Evolutionary conservation across 2,329 filamentous ascomycete species (phyloP).

Genomic region (Penicillium decumbens): DNA sequence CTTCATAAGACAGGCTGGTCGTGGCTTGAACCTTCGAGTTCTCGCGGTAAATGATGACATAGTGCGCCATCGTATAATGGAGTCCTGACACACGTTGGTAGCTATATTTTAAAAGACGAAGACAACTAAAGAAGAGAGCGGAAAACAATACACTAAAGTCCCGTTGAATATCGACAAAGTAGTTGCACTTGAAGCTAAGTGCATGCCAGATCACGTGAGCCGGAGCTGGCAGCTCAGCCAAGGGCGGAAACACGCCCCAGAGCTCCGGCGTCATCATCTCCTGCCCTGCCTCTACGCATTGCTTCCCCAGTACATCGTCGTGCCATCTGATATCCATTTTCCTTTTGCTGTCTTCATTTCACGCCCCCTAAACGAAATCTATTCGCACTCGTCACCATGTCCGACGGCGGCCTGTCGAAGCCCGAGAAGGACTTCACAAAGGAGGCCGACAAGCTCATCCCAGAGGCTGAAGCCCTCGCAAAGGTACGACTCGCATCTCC

Average conservation of each 20-base stretch:
- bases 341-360: not conserved
- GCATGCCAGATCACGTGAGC: constrained; percentile 26
- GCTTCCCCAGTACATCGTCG: not conserved
- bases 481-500: constrained; percentile 56
- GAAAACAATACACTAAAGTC: not conserved
- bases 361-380: constrained; percentile 7
- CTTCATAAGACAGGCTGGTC: not conserved
- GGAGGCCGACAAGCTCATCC: constrained; percentile 86
- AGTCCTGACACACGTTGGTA: not conserved
- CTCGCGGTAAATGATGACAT: not conserved
- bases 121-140: too few species aligned
- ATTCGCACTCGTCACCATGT: constrained; percentile 56
- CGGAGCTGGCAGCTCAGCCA: constrained; percentile 28
- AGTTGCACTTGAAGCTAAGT: not conserved
- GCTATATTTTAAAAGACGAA: too few species aligned
- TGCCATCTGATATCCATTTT: not conserved
- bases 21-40: too few species aligned
- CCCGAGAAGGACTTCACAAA: constrained; percentile 99
- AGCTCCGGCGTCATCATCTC: constrained; percentile 20
- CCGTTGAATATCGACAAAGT: not conserved
- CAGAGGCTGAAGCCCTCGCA: constrained; percentile 83
- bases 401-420: constrained; percentile 75
- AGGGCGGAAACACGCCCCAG: constrained; percentile 17
- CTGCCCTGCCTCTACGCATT: constrained; percentile 4
- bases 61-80: not conserved